Percentiles rank a stretch among this genome's conserved stretches.
These are phyloP conservation scores for Hemileia vastatrix DNA, from an alignment of 1,284 basidiomycete genomes.

Conservation along the genomic window DNA sequence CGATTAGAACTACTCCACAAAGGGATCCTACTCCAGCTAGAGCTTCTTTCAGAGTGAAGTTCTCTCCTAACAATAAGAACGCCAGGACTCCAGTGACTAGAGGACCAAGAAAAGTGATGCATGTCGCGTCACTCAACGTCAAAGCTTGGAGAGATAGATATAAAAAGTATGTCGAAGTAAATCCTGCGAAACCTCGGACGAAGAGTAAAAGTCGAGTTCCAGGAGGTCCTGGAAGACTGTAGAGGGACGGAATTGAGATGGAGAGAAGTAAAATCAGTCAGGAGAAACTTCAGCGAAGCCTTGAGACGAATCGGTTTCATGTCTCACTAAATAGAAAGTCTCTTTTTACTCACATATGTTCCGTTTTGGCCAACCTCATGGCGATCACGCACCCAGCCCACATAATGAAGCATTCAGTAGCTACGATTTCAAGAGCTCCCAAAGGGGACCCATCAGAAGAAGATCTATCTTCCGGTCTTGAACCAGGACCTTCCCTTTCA, in stretches of 20 bases:
- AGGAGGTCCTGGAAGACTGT: no score
- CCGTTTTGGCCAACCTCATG: constrained; percentile 6
- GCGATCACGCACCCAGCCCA: constrained; percentile 7
- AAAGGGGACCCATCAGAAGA: background rate
- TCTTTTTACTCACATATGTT: constrained; percentile 2
- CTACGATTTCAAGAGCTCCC: constrained; percentile 9
- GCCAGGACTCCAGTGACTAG: constrained; percentile 14
- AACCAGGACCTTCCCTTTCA: constrained; percentile 23
- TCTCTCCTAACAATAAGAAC: constrained; percentile 4
- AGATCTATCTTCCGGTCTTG: background rate
- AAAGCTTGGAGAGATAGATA: constrained; percentile 13
- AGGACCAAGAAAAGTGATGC: constrained; percentile 14
- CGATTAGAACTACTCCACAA: constrained; percentile 14
- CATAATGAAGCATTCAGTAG: constrained; percentile 17
- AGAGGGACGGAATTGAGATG: no score
- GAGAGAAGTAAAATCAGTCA: no score
- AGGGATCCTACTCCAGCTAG: constrained; percentile 2
- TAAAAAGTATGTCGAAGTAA: constrained; percentile 9
- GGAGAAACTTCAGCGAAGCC: no score
- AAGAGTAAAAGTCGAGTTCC: no score
- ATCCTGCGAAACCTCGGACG: constrained; percentile 6
- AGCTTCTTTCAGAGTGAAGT: constrained; percentile 4
- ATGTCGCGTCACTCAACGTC: constrained; percentile 4
- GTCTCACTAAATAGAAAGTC: no score
- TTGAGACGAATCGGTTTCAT: no score